Evolutionary conservation across 441 rosid species (phyloP).

Genomic region (Aleurites moluccanus): DNA sequence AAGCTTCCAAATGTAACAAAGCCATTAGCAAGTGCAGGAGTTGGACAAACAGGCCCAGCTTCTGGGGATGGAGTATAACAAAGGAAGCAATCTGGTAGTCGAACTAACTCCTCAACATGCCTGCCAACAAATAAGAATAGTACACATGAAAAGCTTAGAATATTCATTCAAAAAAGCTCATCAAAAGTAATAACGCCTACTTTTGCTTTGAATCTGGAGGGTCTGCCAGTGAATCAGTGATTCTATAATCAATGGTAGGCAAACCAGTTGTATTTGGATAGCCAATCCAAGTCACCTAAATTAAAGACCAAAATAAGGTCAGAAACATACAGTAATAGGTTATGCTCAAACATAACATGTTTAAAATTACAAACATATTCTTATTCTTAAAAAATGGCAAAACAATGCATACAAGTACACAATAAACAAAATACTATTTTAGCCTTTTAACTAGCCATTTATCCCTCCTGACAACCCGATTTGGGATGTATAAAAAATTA

Average conservation of each 20-base stretch:
- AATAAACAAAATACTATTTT: too few relatives aligned
- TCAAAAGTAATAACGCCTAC: slow-evolving; percentile 40
- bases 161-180: neutral
- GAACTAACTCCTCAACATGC: slow-evolving; percentile 88
- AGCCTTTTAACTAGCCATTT: too few relatives aligned
- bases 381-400: too few relatives aligned
- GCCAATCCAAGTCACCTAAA: slow-evolving; percentile 98
- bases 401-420: too few relatives aligned
- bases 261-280: slow-evolving; percentile 98
- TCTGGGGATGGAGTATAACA: slow-evolving; percentile 97
- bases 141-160: neutral
- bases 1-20: slow-evolving; percentile 98
- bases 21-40: slow-evolving; percentile 94
- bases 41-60: slow-evolving; percentile 82
- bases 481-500: too few relatives aligned
- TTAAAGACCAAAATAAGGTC: slow-evolving; percentile 17
- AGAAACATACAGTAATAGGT: neutral
- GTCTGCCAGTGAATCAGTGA: slow-evolving; percentile 88
- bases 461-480: too few relatives aligned
- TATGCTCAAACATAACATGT: neutral
- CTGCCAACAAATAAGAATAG: slow-evolving; percentile 42
- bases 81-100: slow-evolving; percentile 91
- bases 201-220: slow-evolving; percentile 77
- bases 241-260: slow-evolving; percentile 94
- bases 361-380: too few relatives aligned